Percentiles rank a stretch among this genome's conserved stretches.
phyloP scores from a whole-genome alignment of 371 early-diverging fungal genomes.

The Basidiobolus meristosporus region DNA sequence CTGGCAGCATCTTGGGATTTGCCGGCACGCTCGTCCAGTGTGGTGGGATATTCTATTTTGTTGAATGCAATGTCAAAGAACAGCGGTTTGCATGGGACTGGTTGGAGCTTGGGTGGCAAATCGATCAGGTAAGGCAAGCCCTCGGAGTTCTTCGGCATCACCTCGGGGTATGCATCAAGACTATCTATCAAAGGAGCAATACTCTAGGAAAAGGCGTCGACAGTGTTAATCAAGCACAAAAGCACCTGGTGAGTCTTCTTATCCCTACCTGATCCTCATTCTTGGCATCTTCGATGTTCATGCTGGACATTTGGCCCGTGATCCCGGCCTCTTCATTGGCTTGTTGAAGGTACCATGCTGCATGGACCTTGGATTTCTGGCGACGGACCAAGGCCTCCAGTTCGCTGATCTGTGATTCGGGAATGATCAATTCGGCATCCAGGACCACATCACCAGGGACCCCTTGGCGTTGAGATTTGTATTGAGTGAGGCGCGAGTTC shows the following conservation, averaged over 20 bases:
- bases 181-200: too few relatives aligned
- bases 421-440: slow-evolving; percentile 17
- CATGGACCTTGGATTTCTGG: slow-evolving; percentile 29
- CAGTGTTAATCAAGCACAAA: too few relatives aligned
- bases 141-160: slow-evolving; percentile 12
- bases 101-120: slow-evolving; percentile 43
- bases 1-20: slow-evolving; percentile 5
- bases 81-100: slow-evolving; percentile 55
- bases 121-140: slow-evolving; percentile 25
- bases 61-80: slow-evolving; percentile 66
- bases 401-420: slow-evolving; percentile 14
- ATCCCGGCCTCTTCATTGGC: slow-evolving; percentile 14
- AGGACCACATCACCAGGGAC: slow-evolving; percentile 2
- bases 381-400: slow-evolving; percentile 24
- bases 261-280: slow-evolving; percentile 13
- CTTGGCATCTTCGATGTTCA: slow-evolving; percentile 17
- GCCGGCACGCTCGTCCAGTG: slow-evolving; percentile 11
- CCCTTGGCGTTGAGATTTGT: too few relatives aligned
- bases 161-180: too few relatives aligned
- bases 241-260: too few relatives aligned
- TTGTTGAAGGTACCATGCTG: slow-evolving; percentile 27
- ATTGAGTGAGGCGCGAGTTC: slow-evolving; percentile 22
- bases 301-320: slow-evolving; percentile 18
- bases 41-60: slow-evolving; percentile 35
- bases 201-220: too few relatives aligned